Evolutionary conservation across 1,284 basidiomycete genomes (phyloP).

Genomic region (Pseudozyma pruni): DNA sequence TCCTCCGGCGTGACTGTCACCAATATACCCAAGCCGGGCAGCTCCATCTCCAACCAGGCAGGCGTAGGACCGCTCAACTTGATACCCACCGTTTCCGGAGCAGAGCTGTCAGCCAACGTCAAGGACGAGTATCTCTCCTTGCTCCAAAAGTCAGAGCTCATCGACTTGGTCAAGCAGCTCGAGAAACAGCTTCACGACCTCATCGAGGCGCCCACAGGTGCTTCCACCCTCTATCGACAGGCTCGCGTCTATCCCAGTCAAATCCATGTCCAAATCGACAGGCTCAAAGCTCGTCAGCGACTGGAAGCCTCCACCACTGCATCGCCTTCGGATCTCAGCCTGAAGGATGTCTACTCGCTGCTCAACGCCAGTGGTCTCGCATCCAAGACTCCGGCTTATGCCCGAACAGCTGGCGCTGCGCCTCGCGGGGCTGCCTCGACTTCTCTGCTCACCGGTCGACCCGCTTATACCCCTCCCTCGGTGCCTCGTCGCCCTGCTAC

Average conservation of each 20-base stretch:
- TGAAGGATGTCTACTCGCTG: conserved; percentile 47
- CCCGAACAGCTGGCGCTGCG: conserved; percentile 7
- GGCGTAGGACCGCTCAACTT: conserved; percentile 33
- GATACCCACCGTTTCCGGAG: conserved; percentile 35
- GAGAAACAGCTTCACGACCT: conserved; percentile 44
- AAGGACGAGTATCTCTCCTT: conserved; percentile 41
- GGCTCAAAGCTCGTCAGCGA: conserved; percentile 37
- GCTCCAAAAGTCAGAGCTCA: conserved; percentile 44
- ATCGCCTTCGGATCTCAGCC: conserved; percentile 29
- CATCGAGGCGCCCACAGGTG: conserved; percentile 29
- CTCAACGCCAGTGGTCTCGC: conserved; percentile 20
- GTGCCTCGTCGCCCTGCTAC: conserved; percentile 12
- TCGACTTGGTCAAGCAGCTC: conserved; percentile 47
- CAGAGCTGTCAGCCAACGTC: conserved; percentile 10
- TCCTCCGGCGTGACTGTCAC: conserved; percentile 39
- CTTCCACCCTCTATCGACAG: conserved; percentile 41
- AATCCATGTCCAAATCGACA: conserved; percentile 38
- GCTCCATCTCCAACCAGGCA: conserved; percentile 38
- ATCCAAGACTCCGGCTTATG: conserved; percentile 2
- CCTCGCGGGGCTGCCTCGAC: conserved; percentile 5
- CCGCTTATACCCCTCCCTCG: conserved; percentile 10
- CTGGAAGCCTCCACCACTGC: conserved; percentile 12
- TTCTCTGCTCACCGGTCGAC: conserved; percentile 8
- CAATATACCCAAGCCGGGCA: conserved; percentile 44
- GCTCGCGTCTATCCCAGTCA: conserved; percentile 45